Evolutionary conservation across 306 rosid species (phyloP).

Genomic region (Dalbergia cochinchinensis): DNA sequence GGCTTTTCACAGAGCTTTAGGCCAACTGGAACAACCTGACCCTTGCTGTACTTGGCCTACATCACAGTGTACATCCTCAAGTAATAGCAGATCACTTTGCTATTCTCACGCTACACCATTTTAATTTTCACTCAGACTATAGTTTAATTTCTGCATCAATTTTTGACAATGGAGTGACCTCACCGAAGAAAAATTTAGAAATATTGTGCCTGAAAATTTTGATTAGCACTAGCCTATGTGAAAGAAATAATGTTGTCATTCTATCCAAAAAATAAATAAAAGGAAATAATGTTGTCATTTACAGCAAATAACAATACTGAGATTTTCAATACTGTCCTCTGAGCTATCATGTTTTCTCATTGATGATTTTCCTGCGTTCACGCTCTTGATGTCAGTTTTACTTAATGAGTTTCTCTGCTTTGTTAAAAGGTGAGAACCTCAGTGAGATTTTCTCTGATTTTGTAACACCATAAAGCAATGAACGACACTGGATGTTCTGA

Average conservation of each 20-base stretch:
- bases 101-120: background rate
- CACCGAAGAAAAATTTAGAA: no score
- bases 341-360: background rate
- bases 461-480: conserved; percentile 12
- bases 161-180: no score
- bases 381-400: background rate
- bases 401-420: background rate
- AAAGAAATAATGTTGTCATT: no score
- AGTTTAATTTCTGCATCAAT: background rate
- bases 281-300: background rate
- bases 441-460: conserved; percentile 42
- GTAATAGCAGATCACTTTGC: background rate
- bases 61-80: background rate
- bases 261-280: no score
- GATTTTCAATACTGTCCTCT: background rate
- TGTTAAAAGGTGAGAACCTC: background rate
- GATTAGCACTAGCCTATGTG: background rate
- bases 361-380: background rate
- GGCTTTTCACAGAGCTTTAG: conserved; percentile 22
- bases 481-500: conserved; percentile 13
- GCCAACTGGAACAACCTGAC: conserved; percentile 3
- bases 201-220: background rate
- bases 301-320: background rate
- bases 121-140: background rate
- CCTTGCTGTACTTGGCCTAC: background rate